Conservation (phyloP, 495 filamentous ascomycete species). For the Emericellopsis terricola region DNA sequence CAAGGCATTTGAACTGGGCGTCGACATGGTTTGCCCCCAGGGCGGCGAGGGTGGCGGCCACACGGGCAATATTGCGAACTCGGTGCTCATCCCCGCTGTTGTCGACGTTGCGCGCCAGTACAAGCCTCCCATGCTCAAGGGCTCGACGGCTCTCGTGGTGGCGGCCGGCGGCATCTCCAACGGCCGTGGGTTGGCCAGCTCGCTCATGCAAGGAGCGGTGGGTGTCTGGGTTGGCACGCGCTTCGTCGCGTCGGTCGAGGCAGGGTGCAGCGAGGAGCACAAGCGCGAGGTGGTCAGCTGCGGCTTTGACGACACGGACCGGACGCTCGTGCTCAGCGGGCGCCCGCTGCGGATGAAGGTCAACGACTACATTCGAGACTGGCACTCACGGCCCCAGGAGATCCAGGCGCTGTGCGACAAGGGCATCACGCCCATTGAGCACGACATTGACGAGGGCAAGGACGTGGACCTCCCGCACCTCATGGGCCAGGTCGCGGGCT, state of each 20-base stretch:
- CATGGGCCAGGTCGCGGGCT: constrained; percentile 86
- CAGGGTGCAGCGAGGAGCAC: constrained; percentile 56
- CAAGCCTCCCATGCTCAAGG: constrained; percentile 26
- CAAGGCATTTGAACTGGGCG: constrained; percentile 63
- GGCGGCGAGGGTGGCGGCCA: constrained; percentile 72
- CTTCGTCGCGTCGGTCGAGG: constrained; percentile 65
- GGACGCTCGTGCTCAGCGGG: constrained; percentile 64
- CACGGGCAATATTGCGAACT: constrained; percentile 58
- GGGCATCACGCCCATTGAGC: constrained; percentile 61
- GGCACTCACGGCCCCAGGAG: constrained; percentile 56
- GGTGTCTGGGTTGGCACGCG: constrained; percentile 77
- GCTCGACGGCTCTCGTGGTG: constrained; percentile 42
- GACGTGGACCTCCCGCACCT: constrained; percentile 71
- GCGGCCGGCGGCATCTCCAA: constrained; percentile 61
- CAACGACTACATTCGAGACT: constrained; percentile 64
- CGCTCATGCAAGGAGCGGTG: constrained; percentile 53
- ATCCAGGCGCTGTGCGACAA: constrained; percentile 51
- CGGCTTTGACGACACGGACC: constrained; percentile 51
- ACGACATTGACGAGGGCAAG: constrained; percentile 57
- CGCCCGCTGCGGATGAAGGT: constrained; percentile 61
- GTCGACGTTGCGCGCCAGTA: constrained; percentile 54
- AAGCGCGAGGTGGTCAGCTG: constrained; percentile 67
- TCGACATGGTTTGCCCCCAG: constrained; percentile 78
- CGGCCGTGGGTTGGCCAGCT: constrained; percentile 50
- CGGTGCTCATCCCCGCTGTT: constrained; percentile 53